Conservation (phyloP, 2,329 filamentous ascomycete species). For the Neofusicoccum sp. region DNA sequence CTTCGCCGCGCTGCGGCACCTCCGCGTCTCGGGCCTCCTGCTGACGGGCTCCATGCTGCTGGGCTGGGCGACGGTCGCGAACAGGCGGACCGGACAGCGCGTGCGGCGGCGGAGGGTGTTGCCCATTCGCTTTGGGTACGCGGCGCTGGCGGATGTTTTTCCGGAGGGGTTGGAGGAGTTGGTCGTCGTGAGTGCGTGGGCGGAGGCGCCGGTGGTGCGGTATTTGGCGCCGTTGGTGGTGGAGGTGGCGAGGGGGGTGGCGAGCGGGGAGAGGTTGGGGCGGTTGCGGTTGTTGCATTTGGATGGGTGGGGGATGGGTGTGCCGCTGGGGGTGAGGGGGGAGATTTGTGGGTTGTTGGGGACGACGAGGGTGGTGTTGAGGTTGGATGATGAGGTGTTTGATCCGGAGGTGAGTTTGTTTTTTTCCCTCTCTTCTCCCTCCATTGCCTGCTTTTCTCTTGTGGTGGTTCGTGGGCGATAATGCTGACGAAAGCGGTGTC, state of each 20-base stretch:
- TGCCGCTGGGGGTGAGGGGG: no score
- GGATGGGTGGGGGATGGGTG: no score
- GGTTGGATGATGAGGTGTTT: no score
- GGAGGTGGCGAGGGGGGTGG: background rate
- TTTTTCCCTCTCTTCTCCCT: no score
- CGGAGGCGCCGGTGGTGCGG: background rate
- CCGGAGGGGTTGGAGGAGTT: background rate
- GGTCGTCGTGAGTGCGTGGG: background rate
- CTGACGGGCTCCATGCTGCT: background rate
- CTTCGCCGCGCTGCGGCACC: background rate
- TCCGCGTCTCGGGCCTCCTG: background rate
- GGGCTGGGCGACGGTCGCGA: background rate
- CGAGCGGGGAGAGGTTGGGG: background rate
- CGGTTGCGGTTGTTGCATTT: no score
- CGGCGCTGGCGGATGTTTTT: background rate
- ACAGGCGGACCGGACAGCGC: background rate
- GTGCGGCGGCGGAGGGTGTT: background rate
- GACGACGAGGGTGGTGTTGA: no score
- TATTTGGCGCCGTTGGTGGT: background rate
- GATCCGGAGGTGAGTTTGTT: no score
- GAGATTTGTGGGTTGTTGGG: no score
- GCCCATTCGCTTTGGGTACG: background rate
- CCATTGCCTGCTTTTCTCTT: no score
- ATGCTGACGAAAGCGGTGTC: no score
- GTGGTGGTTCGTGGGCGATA: no score